Evolutionary conservation across 2,329 filamentous ascomycete species (phyloP).

Genomic region (Paraphaeosphaeria minitans): DNA sequence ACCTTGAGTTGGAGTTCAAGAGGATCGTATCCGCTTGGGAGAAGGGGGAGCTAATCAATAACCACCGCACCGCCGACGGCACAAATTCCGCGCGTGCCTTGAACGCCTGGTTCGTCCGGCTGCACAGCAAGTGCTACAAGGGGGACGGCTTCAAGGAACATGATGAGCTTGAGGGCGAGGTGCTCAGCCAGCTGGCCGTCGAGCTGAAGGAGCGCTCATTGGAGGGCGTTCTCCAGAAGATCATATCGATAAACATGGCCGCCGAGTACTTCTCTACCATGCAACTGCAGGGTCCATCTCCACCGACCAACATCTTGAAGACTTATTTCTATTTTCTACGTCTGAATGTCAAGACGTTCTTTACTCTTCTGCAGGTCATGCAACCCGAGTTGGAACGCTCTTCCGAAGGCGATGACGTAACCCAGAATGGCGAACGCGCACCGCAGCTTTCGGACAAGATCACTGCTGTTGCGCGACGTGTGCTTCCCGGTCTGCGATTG

Average conservation of each 20-base stretch:
- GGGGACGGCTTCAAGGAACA: slow-evolving; percentile 76
- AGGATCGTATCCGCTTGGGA: slow-evolving; percentile 65
- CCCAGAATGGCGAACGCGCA: slow-evolving; percentile 41
- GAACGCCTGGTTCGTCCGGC: slow-evolving; percentile 79
- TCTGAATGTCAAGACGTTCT: slow-evolving; percentile 79
- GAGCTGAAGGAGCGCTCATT: slow-evolving; percentile 72
- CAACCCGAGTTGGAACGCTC: slow-evolving; percentile 70
- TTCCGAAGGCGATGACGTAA: slow-evolving; percentile 54
- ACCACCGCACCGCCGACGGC: slow-evolving; percentile 43
- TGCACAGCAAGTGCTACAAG: slow-evolving; percentile 84
- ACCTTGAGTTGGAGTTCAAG: slow-evolving; percentile 80
- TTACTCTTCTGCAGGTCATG: slow-evolving; percentile 71
- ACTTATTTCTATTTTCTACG: slow-evolving; percentile 69
- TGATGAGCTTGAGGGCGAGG: slow-evolving; percentile 82
- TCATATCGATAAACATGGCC: slow-evolving; percentile 84
- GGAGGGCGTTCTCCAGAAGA: slow-evolving; percentile 72
- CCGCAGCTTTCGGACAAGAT: slow-evolving; percentile 56
- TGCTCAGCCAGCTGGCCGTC: slow-evolving; percentile 76
- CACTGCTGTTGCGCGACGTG: slow-evolving; percentile 62
- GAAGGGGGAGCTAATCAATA: slow-evolving; percentile 58
- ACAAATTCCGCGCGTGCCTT: slow-evolving; percentile 68
- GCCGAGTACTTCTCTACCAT: slow-evolving; percentile 75
- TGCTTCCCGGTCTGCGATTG: slow-evolving; percentile 67
- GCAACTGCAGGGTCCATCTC: slow-evolving; percentile 60
- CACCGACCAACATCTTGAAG: slow-evolving; percentile 43